phyloP scores from a whole-genome alignment of 2,329 filamentous ascomycete genomes.

The Pseudophaeomoniella oleicola region DNA sequence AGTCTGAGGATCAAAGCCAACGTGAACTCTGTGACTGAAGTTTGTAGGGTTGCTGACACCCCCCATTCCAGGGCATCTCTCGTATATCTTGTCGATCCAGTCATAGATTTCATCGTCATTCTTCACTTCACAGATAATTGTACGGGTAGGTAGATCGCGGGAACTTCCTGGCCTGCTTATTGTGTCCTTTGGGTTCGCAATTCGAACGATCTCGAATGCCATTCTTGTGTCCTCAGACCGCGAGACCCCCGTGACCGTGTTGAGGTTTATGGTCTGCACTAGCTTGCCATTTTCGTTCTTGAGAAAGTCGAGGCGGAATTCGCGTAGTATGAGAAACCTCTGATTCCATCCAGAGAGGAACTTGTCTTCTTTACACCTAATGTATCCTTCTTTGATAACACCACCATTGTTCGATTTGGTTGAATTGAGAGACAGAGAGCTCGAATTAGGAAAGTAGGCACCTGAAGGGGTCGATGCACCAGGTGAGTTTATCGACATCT shows the following conservation, averaged over 20 bases:
- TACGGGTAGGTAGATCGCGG: constrained; percentile 66
- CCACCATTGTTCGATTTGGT: constrained; percentile 43
- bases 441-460: constrained; percentile 53
- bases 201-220: constrained; percentile 84
- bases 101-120: constrained; percentile 94
- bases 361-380: constrained; percentile 63
- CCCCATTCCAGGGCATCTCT: constrained; percentile 90
- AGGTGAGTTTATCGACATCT: constrained; percentile 55
- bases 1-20: constrained; percentile 89
- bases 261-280: constrained; percentile 69
- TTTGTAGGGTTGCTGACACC: constrained; percentile 98
- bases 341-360: constrained; percentile 73
- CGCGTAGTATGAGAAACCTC: constrained; percentile 80
- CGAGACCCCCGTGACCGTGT: constrained; percentile 78
- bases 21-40: constrained; percentile 92
- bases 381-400: constrained; percentile 52
- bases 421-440: constrained; percentile 55
- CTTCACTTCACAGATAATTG: constrained; percentile 85
- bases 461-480: constrained; percentile 47
- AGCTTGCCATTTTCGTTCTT: constrained; percentile 83
- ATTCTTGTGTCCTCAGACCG: constrained; percentile 82
- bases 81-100: constrained; percentile 97
- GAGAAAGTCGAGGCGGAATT: constrained; percentile 86
- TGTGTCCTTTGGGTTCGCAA: constrained; percentile 43
- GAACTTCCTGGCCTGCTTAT: constrained; percentile 53